Base-by-base conservation (phyloP, 1,284 basidiomycete species). In the Ustilago esculenta region DNA sequence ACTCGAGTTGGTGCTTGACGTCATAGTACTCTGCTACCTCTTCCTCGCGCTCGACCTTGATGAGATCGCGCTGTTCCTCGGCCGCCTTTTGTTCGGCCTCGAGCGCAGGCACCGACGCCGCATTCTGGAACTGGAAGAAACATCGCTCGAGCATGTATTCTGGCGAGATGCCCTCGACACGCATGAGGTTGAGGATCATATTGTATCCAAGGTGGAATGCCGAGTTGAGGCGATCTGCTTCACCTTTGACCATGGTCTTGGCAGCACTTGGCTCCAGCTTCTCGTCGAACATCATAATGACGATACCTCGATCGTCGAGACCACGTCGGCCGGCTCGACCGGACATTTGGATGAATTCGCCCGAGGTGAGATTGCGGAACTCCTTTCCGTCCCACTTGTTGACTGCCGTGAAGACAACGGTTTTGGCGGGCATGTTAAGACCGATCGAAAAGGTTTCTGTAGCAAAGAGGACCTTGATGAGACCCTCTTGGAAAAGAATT, bases 231-330 rank as follows among this genome's bases (percentile, higher is more conserved):
- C 95, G 87, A 83, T 98, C 96, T 6, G 96, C 94, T 84, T 97
- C 92, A 46, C 96, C 96, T 83, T 98, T 98, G 82, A 98, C 92
- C 96, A 99, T 98, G 52, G 87, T 87, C 85, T 97, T 98, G 41
- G 96, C 95, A 0, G 90, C 88, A 3, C 87, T 83, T 0, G 96
- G 94, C 79, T 98, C 96, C 46, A 99, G 86, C 84, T 96, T 97
- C 84, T 97, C 94, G 83, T 98, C 95, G 81, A 91, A 92, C 96
- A 99, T 98, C 93, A 99, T 93, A 79, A 99, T 98, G 67, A 99
- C 96, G 53, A 99, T 94, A 66, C 96, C 96, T n/a, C 96, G 89
- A 72, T 98, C 95, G 82, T 99, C 96, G 55, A 98, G 85, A 40
- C 96, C 96, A 84, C 96, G 89, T 81, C 96, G 90, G 75, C 96